Percentiles rank a stretch among this genome's conserved stretches.
Conservation (phyloP, 495 filamentous ascomycete genomes). For the Corynascus novoguineensis region DNA sequence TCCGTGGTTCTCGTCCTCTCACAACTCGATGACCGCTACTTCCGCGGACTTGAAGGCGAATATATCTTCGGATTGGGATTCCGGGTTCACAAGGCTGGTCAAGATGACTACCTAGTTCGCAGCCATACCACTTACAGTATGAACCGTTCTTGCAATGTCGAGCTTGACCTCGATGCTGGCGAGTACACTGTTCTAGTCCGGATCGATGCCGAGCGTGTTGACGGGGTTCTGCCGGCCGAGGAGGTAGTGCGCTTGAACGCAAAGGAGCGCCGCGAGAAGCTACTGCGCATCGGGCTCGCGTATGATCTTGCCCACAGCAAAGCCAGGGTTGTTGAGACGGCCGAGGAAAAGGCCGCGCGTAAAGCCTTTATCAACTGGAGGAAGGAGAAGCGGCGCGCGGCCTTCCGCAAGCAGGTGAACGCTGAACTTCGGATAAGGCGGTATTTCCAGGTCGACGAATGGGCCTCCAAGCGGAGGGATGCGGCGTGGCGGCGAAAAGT, state of each 20-base stretch:
- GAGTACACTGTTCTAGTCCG: constrained; percentile 76
- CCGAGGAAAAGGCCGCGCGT: constrained; percentile 54
- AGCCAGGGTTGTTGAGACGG: constrained; percentile 58
- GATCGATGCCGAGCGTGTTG: constrained; percentile 60
- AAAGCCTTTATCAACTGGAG: constrained; percentile 37
- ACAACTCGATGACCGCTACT: constrained; percentile 84
- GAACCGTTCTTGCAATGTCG: constrained; percentile 72
- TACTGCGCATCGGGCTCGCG: constrained; percentile 71
- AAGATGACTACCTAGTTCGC: constrained; percentile 81
- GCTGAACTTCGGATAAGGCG: constrained; percentile 22
- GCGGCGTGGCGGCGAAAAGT: constrained; percentile 20
- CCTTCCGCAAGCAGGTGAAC: constrained; percentile 27
- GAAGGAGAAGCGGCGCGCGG: constrained; percentile 48
- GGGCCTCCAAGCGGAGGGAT: constrained; percentile 12
- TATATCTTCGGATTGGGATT: constrained; percentile 76
- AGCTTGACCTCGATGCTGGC: constrained; percentile 75
- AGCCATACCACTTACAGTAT: constrained; percentile 65
- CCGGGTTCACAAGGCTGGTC: constrained; percentile 71
- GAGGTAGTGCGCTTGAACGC: constrained; percentile 62
- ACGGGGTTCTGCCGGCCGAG: constrained; percentile 52
- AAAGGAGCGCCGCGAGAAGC: constrained; percentile 64
- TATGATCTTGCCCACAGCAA: constrained; percentile 85
- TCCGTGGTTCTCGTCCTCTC: constrained; percentile 74
- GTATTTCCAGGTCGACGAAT: constrained; percentile 12
- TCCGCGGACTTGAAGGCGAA: constrained; percentile 73